Evolutionary conservation across 73 alveolate species (phyloP).

Genomic region (Paramecium primaurelia): DNA sequence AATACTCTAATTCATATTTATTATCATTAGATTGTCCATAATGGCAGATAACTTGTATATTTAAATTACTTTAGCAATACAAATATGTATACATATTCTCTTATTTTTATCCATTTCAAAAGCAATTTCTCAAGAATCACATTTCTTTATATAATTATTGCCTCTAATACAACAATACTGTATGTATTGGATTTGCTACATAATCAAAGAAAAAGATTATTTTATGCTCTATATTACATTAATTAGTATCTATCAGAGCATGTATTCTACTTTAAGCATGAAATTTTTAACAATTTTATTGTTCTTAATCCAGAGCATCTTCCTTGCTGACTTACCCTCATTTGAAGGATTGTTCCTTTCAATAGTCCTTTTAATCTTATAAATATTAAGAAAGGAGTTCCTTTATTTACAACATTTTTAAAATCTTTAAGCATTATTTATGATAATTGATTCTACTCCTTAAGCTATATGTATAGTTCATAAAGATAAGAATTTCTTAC

Average conservation of each 20-base stretch:
- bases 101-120: neutral
- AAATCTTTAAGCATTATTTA: neutral
- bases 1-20: neutral
- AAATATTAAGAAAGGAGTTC: neutral
- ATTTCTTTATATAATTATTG: neutral
- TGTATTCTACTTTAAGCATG: neutral
- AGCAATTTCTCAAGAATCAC: neutral
- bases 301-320: neutral
- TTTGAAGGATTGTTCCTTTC: neutral
- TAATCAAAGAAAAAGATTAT: neutral
- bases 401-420: neutral
- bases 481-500: neutral
- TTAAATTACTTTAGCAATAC: neutral
- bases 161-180: neutral
- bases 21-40: neutral
- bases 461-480: slow-evolving; percentile 16
- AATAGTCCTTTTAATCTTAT: neutral
- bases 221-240: neutral
- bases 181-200: neutral
- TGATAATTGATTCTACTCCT: slow-evolving; percentile 27
- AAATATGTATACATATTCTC: neutral
- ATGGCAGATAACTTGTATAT: neutral
- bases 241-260: neutral
- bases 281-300: neutral
- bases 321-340: neutral